Evolutionary conservation across 2,329 filamentous ascomycete species (phyloP).

Genomic region (Alternaria alternata): DNA sequence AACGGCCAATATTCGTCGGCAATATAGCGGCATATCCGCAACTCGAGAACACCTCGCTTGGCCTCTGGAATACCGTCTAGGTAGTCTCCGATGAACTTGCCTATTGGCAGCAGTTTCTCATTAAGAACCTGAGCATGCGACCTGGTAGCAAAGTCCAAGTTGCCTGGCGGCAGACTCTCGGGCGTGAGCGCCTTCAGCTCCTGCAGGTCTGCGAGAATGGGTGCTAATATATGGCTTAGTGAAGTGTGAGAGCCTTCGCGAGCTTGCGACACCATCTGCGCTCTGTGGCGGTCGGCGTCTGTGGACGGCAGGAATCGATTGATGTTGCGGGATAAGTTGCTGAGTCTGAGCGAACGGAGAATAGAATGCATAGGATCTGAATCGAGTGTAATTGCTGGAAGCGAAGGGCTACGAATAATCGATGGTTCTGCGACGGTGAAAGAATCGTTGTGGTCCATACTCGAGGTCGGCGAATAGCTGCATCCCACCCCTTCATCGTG

Average conservation of each 20-base stretch:
- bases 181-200: slow-evolving; percentile 19
- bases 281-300: not conserved
- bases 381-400: not conserved
- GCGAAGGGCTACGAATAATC: slow-evolving; percentile 4
- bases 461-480: not conserved
- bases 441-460: not conserved
- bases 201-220: slow-evolving; percentile 13
- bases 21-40: slow-evolving; percentile 26
- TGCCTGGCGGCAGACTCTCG: slow-evolving; percentile 17
- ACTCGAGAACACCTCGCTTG: slow-evolving; percentile 14
- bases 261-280: not conserved
- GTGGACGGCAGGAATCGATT: not conserved
- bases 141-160: slow-evolving; percentile 11
- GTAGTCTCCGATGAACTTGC: slow-evolving; percentile 13
- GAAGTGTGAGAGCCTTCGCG: not conserved
- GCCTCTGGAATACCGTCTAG: slow-evolving; percentile 2
- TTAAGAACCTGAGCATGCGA: slow-evolving; percentile 25
- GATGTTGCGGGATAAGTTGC: not conserved
- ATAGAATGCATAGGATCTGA: not conserved
- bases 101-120: slow-evolving; percentile 26
- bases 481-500: not conserved
- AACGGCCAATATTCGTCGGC: slow-evolving; percentile 29
- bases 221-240: slow-evolving; percentile 13
- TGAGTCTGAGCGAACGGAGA: not conserved
- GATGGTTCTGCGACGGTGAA: not conserved